Conservation (phyloP, 2,329 filamentous ascomycete genomes). For the Furcasterigmium sp. region DNA sequence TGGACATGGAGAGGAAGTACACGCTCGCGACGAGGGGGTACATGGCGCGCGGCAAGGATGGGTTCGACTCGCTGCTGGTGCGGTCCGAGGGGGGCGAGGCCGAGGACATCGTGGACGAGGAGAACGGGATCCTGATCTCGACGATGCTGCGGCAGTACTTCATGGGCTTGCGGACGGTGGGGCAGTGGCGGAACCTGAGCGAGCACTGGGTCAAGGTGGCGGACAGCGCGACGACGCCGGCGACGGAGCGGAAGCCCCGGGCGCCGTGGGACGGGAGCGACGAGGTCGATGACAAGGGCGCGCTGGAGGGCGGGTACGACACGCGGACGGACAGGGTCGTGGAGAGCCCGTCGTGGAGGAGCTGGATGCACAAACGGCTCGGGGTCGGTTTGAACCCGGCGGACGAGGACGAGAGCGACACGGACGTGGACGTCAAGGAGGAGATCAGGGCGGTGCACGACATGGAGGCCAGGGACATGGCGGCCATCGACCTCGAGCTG, state of each 20-base stretch:
- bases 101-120: slow-evolving; percentile 76
- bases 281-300: slow-evolving; percentile 23
- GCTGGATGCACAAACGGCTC: slow-evolving; percentile 28
- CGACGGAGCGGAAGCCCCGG: slow-evolving; percentile 32
- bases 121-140: slow-evolving; percentile 81
- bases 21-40: slow-evolving; percentile 77
- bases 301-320: slow-evolving; percentile 21
- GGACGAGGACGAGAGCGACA: slow-evolving; percentile 17
- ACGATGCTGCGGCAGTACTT: slow-evolving; percentile 89
- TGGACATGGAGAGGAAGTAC: slow-evolving; percentile 62
- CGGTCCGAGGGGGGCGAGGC: slow-evolving; percentile 69
- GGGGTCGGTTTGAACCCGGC: slow-evolving; percentile 26
- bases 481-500: slow-evolving; percentile 48
- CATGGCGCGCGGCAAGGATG: slow-evolving; percentile 85
- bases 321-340: slow-evolving; percentile 8
- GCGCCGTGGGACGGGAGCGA: background rate
- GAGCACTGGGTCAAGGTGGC: slow-evolving; percentile 65
- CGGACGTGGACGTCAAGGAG: slow-evolving; percentile 38
- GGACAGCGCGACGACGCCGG: slow-evolving; percentile 48
- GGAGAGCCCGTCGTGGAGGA: slow-evolving; percentile 25
- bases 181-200: slow-evolving; percentile 71
- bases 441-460: slow-evolving; percentile 24
- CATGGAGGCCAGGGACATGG: slow-evolving; percentile 22
- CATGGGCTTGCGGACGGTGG: slow-evolving; percentile 75
- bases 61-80: slow-evolving; percentile 72